A percentile compares a stretch with the other conserved stretches of the same genome.
Conservation (phyloP, 1,284 basidiomycete species). For the Vanrija sp. region DNA sequence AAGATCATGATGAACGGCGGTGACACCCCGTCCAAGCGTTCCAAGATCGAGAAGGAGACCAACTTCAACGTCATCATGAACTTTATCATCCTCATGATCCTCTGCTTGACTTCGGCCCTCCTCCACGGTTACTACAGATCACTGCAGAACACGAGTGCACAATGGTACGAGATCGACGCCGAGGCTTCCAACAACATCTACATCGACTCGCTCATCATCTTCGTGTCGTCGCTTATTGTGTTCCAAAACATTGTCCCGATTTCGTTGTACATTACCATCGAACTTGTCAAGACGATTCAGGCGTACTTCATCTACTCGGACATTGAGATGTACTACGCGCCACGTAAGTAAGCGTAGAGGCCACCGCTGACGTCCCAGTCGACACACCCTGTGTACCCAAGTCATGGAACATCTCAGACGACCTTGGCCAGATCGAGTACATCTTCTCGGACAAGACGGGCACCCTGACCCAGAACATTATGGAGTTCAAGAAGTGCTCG, state of each 20-base stretch:
- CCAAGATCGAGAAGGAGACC: conserved; percentile 95
- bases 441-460: conserved; percentile 98
- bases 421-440: conserved; percentile 96
- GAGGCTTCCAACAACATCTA: conserved; percentile 61
- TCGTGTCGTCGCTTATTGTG: conserved; percentile 82
- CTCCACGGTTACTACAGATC: conserved; percentile 57
- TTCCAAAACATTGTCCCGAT: conserved; percentile 99
- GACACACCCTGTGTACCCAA: conserved; percentile 89
- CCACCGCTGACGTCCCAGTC: conserved; percentile 37
- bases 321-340: conserved; percentile 91
- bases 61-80: conserved; percentile 83
- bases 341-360: conserved; percentile 45
- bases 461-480: conserved; percentile 91
- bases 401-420: conserved; percentile 97
- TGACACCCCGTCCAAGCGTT: conserved; percentile 81
- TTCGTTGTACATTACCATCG: conserved; percentile 94
- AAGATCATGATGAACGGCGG: conserved; percentile 98
- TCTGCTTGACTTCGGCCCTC: conserved; percentile 63
- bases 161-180: conserved; percentile 66
- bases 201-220: conserved; percentile 81
- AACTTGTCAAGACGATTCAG: conserved; percentile 94
- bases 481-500: conserved; percentile 98
- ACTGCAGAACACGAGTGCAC: conserved; percentile 62
- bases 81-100: conserved; percentile 71
- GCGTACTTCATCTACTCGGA: conserved; percentile 98